phyloP scores from a whole-genome alignment of 805 yeast genomes.

The Metschnikowia picachoensis region DNA sequence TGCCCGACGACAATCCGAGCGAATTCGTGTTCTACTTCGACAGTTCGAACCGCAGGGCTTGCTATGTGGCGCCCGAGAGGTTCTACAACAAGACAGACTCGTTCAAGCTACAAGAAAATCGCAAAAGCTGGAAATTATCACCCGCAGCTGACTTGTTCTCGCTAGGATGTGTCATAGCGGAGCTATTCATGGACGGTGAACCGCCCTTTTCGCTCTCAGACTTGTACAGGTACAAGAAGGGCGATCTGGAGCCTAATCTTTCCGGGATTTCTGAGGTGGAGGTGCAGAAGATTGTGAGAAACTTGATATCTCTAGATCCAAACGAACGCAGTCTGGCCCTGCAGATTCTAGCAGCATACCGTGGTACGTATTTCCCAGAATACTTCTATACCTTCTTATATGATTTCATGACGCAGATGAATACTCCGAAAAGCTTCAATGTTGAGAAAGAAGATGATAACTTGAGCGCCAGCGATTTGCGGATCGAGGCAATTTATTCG shows the following conservation, averaged over 20 bases:
- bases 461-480: slow-evolving; percentile 33
- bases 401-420: slow-evolving; percentile 50
- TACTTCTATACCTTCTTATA: slow-evolving; percentile 66
- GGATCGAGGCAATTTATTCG: slow-evolving; percentile 56
- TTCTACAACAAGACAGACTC: slow-evolving; percentile 42
- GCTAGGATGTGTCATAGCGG: slow-evolving; percentile 86
- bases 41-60: slow-evolving; percentile 77
- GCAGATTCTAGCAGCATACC: slow-evolving; percentile 48
- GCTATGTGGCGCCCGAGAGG: slow-evolving; percentile 94
- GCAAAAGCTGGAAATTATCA: slow-evolving; percentile 30
- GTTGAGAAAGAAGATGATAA: slow-evolving; percentile 18
- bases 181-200: slow-evolving; percentile 79
- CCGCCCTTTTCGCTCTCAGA: slow-evolving; percentile 86
- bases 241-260: slow-evolving; percentile 63
- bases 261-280: slow-evolving; percentile 48
- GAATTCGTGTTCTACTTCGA: slow-evolving; percentile 91
- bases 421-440: slow-evolving; percentile 20
- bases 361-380: slow-evolving; percentile 56
- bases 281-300: slow-evolving; percentile 52
- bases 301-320: slow-evolving; percentile 68
- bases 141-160: slow-evolving; percentile 79
- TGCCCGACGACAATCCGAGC: slow-evolving; percentile 93
- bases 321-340: slow-evolving; percentile 51
- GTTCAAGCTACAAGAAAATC: slow-evolving; percentile 7
- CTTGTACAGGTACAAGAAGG: slow-evolving; percentile 72